phyloP scores from a whole-genome alignment of 805 yeast genomes.

The Huiozyma sinensis region DNA sequence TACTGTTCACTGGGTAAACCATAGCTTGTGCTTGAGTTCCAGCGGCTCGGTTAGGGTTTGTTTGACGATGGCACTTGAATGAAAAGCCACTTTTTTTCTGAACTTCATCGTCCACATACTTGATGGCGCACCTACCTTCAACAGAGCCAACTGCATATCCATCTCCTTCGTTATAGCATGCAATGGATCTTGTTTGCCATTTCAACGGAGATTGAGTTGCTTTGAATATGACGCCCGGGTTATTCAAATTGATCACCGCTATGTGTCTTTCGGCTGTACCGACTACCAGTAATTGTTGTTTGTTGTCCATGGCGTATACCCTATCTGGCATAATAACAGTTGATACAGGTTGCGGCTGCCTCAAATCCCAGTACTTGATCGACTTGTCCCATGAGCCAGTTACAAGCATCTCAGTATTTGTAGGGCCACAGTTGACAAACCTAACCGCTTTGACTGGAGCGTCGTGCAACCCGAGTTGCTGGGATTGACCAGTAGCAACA shows the following conservation, averaged over 20 bases:
- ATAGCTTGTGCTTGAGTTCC: slow-evolving; percentile 45
- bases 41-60: slow-evolving; percentile 34
- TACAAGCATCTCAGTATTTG: slow-evolving; percentile 66
- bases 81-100: slow-evolving; percentile 70
- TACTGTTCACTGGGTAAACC: slow-evolving; percentile 70
- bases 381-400: slow-evolving; percentile 97
- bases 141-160: slow-evolving; percentile 90
- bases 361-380: slow-evolving; percentile 86
- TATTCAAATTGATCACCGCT: slow-evolving; percentile 63
- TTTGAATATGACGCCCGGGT: slow-evolving; percentile 75
- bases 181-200: slow-evolving; percentile 74
- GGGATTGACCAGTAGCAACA: slow-evolving; percentile 67
- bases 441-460: slow-evolving; percentile 68
- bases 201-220: slow-evolving; percentile 67
- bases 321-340: slow-evolving; percentile 81
- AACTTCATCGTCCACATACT: slow-evolving; percentile 75
- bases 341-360: slow-evolving; percentile 72
- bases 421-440: slow-evolving; percentile 75
- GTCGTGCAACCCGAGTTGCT: slow-evolving; percentile 79
- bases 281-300: slow-evolving; percentile 76
- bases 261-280: slow-evolving; percentile 88
- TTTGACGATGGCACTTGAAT: slow-evolving; percentile 87
- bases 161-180: slow-evolving; percentile 84
- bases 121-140: slow-evolving; percentile 93
- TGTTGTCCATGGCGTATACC: slow-evolving; percentile 79